Evolutionary conservation across 2,329 filamentous ascomycete genomes (phyloP).

Genomic region (Fusarium pilosicola): DNA sequence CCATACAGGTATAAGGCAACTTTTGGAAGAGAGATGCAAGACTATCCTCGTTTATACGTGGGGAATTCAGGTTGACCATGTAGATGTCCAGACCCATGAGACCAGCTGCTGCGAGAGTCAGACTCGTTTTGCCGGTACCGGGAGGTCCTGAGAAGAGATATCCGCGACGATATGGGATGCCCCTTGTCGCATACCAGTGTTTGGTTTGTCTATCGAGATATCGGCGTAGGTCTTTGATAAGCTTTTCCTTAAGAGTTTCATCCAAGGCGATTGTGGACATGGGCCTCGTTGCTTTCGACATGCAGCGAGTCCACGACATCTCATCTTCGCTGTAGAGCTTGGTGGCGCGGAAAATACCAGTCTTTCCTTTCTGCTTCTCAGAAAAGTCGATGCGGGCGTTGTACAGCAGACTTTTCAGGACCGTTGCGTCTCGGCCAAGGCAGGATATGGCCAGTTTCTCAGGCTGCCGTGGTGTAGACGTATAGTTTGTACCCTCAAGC

Average conservation of each 20-base stretch:
- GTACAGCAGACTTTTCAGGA: conserved; percentile 9
- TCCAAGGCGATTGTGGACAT: conserved; percentile 17
- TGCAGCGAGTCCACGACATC: conserved; percentile 3
- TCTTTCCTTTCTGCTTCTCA: conserved; percentile 2
- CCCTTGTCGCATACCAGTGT: conserved; percentile 18
- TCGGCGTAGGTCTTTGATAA: background rate
- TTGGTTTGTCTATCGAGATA: conserved; percentile 13
- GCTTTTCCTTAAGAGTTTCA: background rate
- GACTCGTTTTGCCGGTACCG: conserved; percentile 27
- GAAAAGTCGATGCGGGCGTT: conserved; percentile 10
- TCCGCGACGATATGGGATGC: conserved; percentile 22
- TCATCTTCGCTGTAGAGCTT: background rate
- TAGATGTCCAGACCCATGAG: conserved; percentile 15
- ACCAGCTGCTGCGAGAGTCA: conserved; percentile 8
- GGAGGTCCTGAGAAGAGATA: conserved; percentile 30
- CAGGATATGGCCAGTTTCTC: conserved; percentile 17
- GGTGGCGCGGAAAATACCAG: conserved; percentile 7
- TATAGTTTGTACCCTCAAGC: background rate
- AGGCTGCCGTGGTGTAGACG: background rate
- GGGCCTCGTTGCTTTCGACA: conserved; percentile 15
- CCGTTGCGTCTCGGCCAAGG: conserved; percentile 4
- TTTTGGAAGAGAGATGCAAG: conserved; percentile 6
- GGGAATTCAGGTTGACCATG: conserved; percentile 12
- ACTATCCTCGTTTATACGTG: conserved; percentile 8
- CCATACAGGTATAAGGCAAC: background rate